Evolutionary conservation across 768 basidiomycete genomes (phyloP).

Genomic region (Antrodiella citrinella): DNA sequence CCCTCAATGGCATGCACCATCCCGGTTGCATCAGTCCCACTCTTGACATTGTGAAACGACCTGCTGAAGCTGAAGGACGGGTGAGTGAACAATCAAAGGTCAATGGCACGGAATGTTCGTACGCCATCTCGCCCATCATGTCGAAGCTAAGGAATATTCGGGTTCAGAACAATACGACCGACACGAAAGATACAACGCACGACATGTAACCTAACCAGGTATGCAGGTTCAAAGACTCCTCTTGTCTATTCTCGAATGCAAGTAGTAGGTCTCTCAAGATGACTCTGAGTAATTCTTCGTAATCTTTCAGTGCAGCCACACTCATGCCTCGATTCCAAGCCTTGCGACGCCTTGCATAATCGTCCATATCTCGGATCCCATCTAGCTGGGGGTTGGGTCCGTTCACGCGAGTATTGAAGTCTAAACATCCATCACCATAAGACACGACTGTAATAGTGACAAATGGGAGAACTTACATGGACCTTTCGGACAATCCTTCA

Average conservation of each 20-base stretch:
- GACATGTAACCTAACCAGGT: constrained; percentile 2
- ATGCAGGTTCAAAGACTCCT: neutral
- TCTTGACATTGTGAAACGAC: neutral
- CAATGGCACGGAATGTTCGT: neutral
- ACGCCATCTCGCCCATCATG: constrained; percentile 9
- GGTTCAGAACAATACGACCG: neutral
- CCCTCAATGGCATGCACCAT: neutral
- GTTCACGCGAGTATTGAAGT: neutral
- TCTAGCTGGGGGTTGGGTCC: neutral
- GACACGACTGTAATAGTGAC: neutral
- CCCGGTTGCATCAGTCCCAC: neutral
- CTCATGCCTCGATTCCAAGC: constrained; percentile 25
- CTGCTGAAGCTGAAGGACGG: constrained; percentile 29
- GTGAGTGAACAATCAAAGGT: too few relatives aligned
- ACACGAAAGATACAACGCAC: neutral
- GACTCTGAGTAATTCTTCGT: constrained; percentile 14
- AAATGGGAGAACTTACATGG: constrained; percentile 4
- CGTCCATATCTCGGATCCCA: constrained; percentile 10
- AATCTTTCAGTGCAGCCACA: constrained; percentile 18
- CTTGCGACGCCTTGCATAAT: constrained; percentile 25
- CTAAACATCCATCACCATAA: neutral
- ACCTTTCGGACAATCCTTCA: constrained; percentile 6
- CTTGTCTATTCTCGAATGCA: neutral
- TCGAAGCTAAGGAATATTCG: constrained; percentile 3
- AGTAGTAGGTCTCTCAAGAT: constrained; percentile 19